These are phyloP conservation scores for Eucalyptus pauciflora DNA, from an alignment of 345 rosid species.

Conservation along the genomic window DNA sequence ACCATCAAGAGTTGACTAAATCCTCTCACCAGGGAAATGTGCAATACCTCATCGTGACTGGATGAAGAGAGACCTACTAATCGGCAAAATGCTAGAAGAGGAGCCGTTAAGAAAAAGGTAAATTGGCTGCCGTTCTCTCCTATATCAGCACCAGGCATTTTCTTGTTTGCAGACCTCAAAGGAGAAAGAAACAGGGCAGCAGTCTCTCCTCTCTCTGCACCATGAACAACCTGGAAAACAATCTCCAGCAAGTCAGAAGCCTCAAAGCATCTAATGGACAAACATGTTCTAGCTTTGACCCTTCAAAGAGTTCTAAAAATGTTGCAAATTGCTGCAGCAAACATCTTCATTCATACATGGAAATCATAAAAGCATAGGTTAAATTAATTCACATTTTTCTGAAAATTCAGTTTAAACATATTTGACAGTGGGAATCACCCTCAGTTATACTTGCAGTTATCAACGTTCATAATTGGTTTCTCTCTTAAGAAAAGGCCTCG, in stretches of 20 bases:
- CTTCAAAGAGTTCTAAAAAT: not conserved
- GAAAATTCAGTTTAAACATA: not conserved
- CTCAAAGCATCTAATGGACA: not conserved
- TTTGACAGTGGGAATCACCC: not conserved
- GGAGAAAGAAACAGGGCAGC: constrained; percentile 91
- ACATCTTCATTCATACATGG: not conserved
- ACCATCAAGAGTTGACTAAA: not conserved
- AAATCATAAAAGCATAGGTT: not conserved
- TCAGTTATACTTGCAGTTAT: not conserved
- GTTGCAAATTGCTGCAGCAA: not conserved
- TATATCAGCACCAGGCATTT: constrained; percentile 20
- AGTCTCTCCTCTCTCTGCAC: constrained; percentile 89
- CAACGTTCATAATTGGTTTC: not conserved
- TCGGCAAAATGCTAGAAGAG: constrained; percentile 80
- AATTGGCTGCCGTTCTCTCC: constrained; percentile 66
- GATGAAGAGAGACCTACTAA: constrained; percentile 52
- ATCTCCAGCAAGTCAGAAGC: not conserved
- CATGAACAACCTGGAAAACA: constrained; percentile 59
- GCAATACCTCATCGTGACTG: constrained; percentile 39
- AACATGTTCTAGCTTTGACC: not conserved
- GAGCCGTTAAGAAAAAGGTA: constrained; percentile 85
- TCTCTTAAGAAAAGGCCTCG: not conserved
- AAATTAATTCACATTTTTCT: not conserved
- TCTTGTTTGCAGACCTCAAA: constrained; percentile 44
- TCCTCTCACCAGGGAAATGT: not conserved